These are phyloP conservation scores for Mycosarcoma maydis DNA, from an alignment of 1,284 basidiomycete species.

Conservation along the genomic window DNA sequence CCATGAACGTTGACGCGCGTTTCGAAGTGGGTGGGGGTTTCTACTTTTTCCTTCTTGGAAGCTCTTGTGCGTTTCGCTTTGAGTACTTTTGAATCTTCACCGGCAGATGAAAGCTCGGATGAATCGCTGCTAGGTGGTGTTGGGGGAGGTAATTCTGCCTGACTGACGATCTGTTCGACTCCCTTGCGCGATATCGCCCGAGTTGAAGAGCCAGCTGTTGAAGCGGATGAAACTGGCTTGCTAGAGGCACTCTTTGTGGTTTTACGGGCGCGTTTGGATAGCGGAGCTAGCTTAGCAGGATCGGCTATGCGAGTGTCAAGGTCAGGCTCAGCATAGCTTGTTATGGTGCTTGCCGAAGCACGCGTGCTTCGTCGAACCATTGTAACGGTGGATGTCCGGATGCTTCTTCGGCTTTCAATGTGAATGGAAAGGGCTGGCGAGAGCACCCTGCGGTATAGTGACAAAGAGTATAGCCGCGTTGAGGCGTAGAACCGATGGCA, in stretches of 20 bases:
- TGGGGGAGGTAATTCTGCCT: slow-evolving; percentile 15
- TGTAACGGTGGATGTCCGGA: neutral
- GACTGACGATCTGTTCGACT: slow-evolving; percentile 14
- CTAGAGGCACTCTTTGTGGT: slow-evolving; percentile 8
- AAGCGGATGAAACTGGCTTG: neutral
- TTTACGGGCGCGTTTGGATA: slow-evolving; percentile 9
- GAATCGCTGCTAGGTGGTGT: slow-evolving; percentile 20
- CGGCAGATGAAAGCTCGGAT: slow-evolving; percentile 16
- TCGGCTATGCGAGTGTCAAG: neutral
- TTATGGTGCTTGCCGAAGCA: slow-evolving; percentile 18
- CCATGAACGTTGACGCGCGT: slow-evolving; percentile 40
- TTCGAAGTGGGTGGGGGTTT: slow-evolving; percentile 33
- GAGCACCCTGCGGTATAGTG: neutral
- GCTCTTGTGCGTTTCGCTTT: slow-evolving; percentile 27
- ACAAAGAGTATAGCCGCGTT: slow-evolving; percentile 10
- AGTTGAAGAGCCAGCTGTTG: neutral
- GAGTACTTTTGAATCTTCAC: slow-evolving; percentile 9
- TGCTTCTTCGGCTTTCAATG: neutral
- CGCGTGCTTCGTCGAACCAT: slow-evolving; percentile 39
- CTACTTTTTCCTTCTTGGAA: slow-evolving; percentile 34
- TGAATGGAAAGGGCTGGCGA: too few relatives aligned
- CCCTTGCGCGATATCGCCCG: slow-evolving; percentile 20
- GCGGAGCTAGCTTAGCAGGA: slow-evolving; percentile 5
- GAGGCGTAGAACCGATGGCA: slow-evolving; percentile 7
- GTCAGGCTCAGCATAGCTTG: slow-evolving; percentile 30